These are phyloP conservation scores for Mycena epipterygia DNA, from an alignment of 768 basidiomycete species.

Conservation along the genomic window DNA sequence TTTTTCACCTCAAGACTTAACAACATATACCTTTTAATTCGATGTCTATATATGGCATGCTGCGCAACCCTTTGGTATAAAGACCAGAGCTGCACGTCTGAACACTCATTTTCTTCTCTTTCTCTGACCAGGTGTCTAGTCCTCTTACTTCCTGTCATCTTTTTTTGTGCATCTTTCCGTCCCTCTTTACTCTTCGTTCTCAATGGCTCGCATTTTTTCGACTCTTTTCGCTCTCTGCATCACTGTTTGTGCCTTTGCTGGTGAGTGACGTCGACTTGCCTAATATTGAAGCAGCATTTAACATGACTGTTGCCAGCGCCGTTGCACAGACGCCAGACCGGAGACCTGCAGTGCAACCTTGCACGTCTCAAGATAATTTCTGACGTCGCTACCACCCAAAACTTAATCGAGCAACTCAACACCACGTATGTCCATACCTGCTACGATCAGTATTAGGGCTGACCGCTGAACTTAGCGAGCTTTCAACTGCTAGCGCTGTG, in stretches of 20 bases:
- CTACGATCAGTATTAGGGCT: background rate
- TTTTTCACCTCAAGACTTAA: background rate
- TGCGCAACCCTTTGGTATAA: slow-evolving; percentile 12
- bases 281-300: background rate
- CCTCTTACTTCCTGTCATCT: background rate
- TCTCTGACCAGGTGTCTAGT: slow-evolving; percentile 26
- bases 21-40: background rate
- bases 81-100: background rate
- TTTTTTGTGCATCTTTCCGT: background rate
- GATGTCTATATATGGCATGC: background rate
- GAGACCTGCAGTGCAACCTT: slow-evolving; percentile 34
- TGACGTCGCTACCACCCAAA: background rate
- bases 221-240: background rate
- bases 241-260: slow-evolving; percentile 9
- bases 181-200: background rate
- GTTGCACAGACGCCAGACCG: slow-evolving; percentile 27
- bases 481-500: slow-evolving; percentile 38
- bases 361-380: slow-evolving; percentile 28
- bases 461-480: slow-evolving; percentile 33
- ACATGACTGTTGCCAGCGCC: background rate
- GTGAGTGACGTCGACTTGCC: background rate
- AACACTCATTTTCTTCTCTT: background rate
- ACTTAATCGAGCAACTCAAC: slow-evolving; percentile 20
- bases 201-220: slow-evolving; percentile 25
- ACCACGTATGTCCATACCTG: slow-evolving; percentile 12